A percentile compares a stretch with the other conserved stretches of the same genome.
Conservation (phyloP, 176 grass and related monocot species). For the Carex myosuroides region DNA sequence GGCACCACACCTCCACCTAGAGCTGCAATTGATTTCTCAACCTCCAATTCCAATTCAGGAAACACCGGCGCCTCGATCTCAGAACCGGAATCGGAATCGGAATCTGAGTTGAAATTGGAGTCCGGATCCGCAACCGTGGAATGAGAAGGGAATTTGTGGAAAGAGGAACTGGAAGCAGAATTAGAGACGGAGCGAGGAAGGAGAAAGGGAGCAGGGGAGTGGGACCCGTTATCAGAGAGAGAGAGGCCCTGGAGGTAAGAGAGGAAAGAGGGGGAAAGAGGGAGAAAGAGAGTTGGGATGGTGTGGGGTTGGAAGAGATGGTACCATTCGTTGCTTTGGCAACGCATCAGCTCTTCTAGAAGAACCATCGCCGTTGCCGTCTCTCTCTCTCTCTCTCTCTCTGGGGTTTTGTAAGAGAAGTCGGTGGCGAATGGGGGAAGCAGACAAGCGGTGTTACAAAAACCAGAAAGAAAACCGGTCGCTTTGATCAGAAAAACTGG, state of each 20-base stretch:
- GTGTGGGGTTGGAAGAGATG: constrained; percentile 50
- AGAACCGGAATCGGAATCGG: not conserved
- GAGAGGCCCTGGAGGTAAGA: constrained; percentile 48
- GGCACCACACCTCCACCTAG: constrained; percentile 63
- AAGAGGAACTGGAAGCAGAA: constrained; percentile 26
- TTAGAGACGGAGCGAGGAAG: constrained; percentile 38
- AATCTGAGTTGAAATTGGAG: constrained; percentile 14
- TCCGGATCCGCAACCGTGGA: constrained; percentile 38
- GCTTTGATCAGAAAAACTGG: no score
- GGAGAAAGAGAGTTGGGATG: constrained; percentile 45
- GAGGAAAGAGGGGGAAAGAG: constrained; percentile 50
- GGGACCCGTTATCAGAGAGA: not conserved
- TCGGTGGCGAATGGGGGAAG: not conserved
- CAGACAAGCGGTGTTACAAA: not conserved
- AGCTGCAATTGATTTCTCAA: constrained; percentile 48
- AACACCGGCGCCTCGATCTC: constrained; percentile 37
- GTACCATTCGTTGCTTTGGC: constrained; percentile 75
- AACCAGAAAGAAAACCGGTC: no score
- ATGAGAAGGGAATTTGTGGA: constrained; percentile 29
- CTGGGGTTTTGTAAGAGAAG: not conserved
- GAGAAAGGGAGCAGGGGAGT: constrained; percentile 33
- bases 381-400: not conserved
- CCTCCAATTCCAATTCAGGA: constrained; percentile 59
- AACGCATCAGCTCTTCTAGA: constrained; percentile 43
- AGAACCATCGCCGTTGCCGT: constrained; percentile 27